These are phyloP conservation scores for Xylariomycetidae sp. DNA, from an alignment of 2,329 filamentous ascomycete genomes.

Conservation along the genomic window DNA sequence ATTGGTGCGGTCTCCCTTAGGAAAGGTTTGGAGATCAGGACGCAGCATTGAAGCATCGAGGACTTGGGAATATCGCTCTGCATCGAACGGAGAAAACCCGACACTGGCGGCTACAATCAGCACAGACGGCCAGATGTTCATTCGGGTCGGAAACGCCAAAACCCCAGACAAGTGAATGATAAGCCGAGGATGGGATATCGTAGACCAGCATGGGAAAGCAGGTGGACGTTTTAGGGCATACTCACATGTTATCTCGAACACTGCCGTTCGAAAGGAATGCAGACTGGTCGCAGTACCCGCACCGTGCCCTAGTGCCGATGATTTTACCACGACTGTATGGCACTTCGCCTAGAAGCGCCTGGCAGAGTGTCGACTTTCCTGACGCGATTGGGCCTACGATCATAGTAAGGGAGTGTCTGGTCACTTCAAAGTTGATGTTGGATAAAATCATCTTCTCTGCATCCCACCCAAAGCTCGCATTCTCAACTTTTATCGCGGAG, in stretches of 20 bases:
- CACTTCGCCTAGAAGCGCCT: constrained; percentile 34
- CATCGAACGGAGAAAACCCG: constrained; percentile 21
- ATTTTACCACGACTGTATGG: constrained; percentile 23
- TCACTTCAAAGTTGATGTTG: constrained; percentile 29
- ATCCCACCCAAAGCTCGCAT: constrained; percentile 32
- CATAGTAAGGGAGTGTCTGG: constrained; percentile 29
- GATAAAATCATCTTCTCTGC: constrained; percentile 22
- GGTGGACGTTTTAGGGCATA: no score
- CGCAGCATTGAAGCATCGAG: constrained; percentile 21
- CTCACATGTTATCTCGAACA: constrained; percentile 27
- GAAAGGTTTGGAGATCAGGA: constrained; percentile 29
- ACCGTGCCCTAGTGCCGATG: constrained; percentile 12
- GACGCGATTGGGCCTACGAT: constrained; percentile 39
- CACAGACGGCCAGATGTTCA: no score
- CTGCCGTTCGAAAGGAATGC: constrained; percentile 31
- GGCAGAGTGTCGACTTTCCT: constrained; percentile 41
- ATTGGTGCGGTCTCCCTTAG: constrained; percentile 31
- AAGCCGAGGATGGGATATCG: no score
- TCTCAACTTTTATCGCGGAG: constrained; percentile 12
- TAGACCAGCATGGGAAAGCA: no score
- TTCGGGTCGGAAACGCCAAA: no score
- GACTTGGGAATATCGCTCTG: constrained; percentile 22
- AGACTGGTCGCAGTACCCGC: constrained; percentile 35
- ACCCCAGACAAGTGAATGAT: no score
- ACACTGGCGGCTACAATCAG: no score